Evolutionary conservation across 768 basidiomycete genomes (phyloP), one percentile per base, ranked within the genome.

Genomic region (Boletus rubroflammeus): DNA sequence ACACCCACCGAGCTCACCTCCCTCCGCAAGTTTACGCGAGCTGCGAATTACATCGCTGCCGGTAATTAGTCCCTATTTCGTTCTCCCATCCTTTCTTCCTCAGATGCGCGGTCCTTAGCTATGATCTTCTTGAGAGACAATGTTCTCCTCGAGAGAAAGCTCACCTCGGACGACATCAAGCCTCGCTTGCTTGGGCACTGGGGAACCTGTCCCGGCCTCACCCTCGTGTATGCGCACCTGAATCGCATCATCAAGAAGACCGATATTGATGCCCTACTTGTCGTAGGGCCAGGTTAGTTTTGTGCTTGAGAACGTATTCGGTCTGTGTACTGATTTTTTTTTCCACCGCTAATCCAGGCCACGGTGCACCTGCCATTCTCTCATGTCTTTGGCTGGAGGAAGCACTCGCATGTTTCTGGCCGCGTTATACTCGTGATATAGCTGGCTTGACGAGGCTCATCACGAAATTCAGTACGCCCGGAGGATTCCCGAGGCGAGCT

Each of bases 311-410:
- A 8, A 6, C 19, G 2, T 19, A 1, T 40, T 4, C 6, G 10
- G 13, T 34, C 8, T 21, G 6, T 34, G 15, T 13, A 29, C 13
- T 26, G 31, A 50, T n/a, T 36, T 25, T 10, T 48, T 26, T 5
- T 21, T 9, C 8, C 8, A 17, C 15, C 21, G 1, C 46, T 47
- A 3, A 40, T 39, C 2, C 23, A 74, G 88, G 88, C 14, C 90
- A 94, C 62, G 92, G 91, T 34, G 93, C 93, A 6, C 93, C 93
- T 21, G 91, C 83, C 25, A 80, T 95, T 26, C 80, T 97, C n/a
- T 80, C 92, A 10, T 86, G 84, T 60, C 81, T 94, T 7, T 95
- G 88, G 86, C 75, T 94, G 55, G 93, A 97, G 70, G 85, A 87
- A 53, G 83, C 90, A 2, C 75, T 88, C 19, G 71, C 77, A 15